Conservation (phyloP, 169 alveolate species). For the Eimeria necatrix region DNA sequence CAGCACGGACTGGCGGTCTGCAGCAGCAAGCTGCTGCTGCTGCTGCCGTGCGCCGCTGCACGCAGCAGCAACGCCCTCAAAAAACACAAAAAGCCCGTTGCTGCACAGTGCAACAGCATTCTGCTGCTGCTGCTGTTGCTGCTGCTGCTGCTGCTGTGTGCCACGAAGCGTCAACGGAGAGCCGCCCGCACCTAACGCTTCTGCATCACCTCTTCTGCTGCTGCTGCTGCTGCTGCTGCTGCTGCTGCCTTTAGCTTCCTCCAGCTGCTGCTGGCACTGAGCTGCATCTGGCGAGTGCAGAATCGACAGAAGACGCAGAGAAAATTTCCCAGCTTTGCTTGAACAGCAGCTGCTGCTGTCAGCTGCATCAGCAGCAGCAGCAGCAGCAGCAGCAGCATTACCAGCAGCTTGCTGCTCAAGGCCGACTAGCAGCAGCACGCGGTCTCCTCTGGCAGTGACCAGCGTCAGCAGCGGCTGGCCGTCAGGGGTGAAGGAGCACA, state of each 20-base stretch:
- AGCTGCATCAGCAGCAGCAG: constrained; percentile 2
- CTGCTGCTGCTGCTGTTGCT: not conserved
- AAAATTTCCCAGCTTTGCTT: not conserved
- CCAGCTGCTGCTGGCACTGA: not conserved
- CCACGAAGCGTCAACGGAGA: not conserved
- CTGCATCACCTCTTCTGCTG: not conserved
- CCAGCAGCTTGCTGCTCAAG: not conserved
- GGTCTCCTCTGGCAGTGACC: constrained; percentile 39
- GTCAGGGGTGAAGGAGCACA: constrained; percentile 45
- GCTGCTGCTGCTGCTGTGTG: not conserved
- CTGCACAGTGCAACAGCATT: constrained; percentile 36
- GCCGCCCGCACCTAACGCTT: not conserved
- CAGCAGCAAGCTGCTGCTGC: constrained; percentile 34
- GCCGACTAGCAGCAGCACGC: constrained; percentile 37
- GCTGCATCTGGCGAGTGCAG: constrained; percentile 44
- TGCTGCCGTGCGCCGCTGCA: constrained; percentile 49
- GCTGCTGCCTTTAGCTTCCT: not conserved
- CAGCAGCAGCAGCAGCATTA: constrained; percentile 10
- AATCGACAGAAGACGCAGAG: not conserved
- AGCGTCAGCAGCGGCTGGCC: constrained; percentile 48
- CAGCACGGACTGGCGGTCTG: constrained; percentile 48
- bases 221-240: constrained; percentile 15
- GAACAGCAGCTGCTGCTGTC: not conserved
- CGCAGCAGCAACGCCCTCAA: constrained; percentile 27
- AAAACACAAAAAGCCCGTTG: constrained; percentile 44